Evolutionary conservation across 495 filamentous ascomycete genomes (phyloP).

Genomic region (Xylaria sp.): DNA sequence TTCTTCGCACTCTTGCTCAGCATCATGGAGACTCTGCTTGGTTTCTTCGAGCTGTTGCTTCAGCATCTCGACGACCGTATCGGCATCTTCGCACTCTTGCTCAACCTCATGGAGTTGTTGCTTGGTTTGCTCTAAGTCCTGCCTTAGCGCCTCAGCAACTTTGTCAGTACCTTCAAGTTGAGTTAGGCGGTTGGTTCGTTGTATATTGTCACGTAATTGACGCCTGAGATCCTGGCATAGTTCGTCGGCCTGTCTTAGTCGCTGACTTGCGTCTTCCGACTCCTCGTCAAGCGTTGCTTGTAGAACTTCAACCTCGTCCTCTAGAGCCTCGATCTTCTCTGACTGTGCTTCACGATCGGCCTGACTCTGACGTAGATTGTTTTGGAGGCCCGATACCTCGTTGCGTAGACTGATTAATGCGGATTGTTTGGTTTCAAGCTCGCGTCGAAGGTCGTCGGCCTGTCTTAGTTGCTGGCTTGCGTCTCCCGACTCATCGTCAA

Average conservation of each 20-base stretch:
- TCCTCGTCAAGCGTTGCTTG: slow-evolving; percentile 79
- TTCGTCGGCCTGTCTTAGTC: slow-evolving; percentile 54
- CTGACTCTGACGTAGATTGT: slow-evolving; percentile 71
- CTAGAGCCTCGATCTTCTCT: slow-evolving; percentile 73
- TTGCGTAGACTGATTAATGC: slow-evolving; percentile 52
- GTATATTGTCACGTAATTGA: slow-evolving; percentile 53
- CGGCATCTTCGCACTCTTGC: slow-evolving; percentile 45
- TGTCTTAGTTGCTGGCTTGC: slow-evolving; percentile 65
- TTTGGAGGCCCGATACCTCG: slow-evolving; percentile 60
- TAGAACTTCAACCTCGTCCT: slow-evolving; percentile 81
- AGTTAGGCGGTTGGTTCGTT: slow-evolving; percentile 58
- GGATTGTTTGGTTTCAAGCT: slow-evolving; percentile 55
- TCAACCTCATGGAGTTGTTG: slow-evolving; percentile 50
- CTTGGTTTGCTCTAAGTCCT: slow-evolving; percentile 54
- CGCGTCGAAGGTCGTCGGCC: slow-evolving; percentile 70
- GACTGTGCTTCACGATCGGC: slow-evolving; percentile 67
- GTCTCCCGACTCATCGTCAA: slow-evolving; percentile 77
- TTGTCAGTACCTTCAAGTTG: slow-evolving; percentile 79
- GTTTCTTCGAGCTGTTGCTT: slow-evolving; percentile 1
- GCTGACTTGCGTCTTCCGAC: slow-evolving; percentile 66
- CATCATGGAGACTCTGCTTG: neutral
- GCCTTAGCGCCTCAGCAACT: slow-evolving; percentile 69
- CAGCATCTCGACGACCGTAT: neutral
- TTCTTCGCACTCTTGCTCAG: neutral
- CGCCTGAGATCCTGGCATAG: slow-evolving; percentile 59